Evolutionary conservation across 257 asterid genomes (phyloP).

Genomic region (Nicotiana paniculata): DNA sequence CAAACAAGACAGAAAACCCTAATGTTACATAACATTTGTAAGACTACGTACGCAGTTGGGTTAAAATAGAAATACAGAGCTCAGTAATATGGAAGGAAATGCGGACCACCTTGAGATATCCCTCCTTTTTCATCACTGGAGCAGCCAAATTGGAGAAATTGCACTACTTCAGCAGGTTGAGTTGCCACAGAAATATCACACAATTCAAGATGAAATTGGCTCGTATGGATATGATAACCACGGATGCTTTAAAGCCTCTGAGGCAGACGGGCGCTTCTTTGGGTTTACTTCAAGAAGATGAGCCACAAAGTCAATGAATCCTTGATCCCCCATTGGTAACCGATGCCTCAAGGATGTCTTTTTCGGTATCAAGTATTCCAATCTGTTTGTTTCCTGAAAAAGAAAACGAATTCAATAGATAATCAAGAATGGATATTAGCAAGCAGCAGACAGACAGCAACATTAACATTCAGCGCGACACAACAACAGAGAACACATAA

Average conservation of each 20-base stretch:
- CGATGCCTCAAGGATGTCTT: slow-evolving; percentile 93
- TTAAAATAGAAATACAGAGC: slow-evolving; percentile 29
- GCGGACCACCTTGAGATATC: slow-evolving; percentile 9
- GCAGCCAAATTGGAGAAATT: neutral
- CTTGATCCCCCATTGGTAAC: slow-evolving; percentile 98
- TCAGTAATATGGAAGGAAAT: slow-evolving; percentile 24
- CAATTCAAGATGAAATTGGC: slow-evolving; percentile 77
- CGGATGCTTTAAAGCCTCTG: slow-evolving; percentile 90
- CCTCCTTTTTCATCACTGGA: slow-evolving; percentile 12
- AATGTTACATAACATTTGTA: slow-evolving; percentile 36
- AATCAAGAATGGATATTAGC: neutral
- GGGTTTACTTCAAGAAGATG: slow-evolving; percentile 88
- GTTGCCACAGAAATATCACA: neutral
- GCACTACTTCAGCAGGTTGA: slow-evolving; percentile 6
- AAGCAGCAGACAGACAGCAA: neutral
- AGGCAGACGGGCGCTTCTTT: slow-evolving; percentile 75
- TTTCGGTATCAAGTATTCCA: slow-evolving; percentile 89
- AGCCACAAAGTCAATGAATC: slow-evolving; percentile 79
- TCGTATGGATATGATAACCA: slow-evolving; percentile 97
- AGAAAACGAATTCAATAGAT: neutral
- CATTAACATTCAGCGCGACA: neutral
- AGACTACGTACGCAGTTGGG: slow-evolving; percentile 24
- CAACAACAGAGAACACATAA: neutral
- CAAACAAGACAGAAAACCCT: slow-evolving; percentile 31
- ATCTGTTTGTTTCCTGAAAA: slow-evolving; percentile 71